A percentile compares a stretch with the other conserved stretches of the same genome.
These are phyloP conservation scores for Candolleomyces aberdarensis DNA, from an alignment of 768 basidiomycete genomes.

Conservation along the genomic window DNA sequence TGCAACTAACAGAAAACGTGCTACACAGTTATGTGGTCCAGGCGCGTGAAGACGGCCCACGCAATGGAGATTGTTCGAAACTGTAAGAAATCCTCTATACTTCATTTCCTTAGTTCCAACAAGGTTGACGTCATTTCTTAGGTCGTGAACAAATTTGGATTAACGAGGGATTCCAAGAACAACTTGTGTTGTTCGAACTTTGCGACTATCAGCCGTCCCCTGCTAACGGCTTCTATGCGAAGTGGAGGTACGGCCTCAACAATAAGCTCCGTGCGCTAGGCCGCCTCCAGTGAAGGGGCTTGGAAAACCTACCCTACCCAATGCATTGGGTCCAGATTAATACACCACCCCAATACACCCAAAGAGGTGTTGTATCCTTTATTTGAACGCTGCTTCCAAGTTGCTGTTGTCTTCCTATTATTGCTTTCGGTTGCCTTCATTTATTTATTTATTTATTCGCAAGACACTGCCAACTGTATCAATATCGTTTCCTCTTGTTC, in stretches of 20 bases:
- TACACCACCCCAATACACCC: not conserved
- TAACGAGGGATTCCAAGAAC: slow-evolving; percentile 76
- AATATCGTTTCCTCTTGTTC: slow-evolving; percentile 1
- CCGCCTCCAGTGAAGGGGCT: slow-evolving; percentile 19
- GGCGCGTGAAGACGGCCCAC: slow-evolving; percentile 50
- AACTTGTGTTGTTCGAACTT: slow-evolving; percentile 71
- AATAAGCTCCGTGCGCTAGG: slow-evolving; percentile 43
- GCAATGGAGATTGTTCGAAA: slow-evolving; percentile 60
- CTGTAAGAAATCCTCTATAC: slow-evolving; percentile 35
- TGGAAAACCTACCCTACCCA: not conserved
- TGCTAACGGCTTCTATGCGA: slow-evolving; percentile 60
- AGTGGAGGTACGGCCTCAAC: slow-evolving; percentile 59
- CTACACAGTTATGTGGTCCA: slow-evolving; percentile 62
- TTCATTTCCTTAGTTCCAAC: slow-evolving; percentile 2
- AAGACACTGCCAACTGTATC: slow-evolving; percentile 7
- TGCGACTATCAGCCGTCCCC: slow-evolving; percentile 65
- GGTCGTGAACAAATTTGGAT: slow-evolving; percentile 78
- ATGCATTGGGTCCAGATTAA: not conserved
- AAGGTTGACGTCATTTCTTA: slow-evolving; percentile 20
- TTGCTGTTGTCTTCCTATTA: not conserved
- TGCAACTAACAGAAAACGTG: slow-evolving; percentile 9
- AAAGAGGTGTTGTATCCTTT: not conserved
- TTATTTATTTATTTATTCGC: not conserved
- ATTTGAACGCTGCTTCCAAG: slow-evolving; percentile 4
- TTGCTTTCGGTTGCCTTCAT: not conserved